Evolutionary conservation across 805 yeast genomes (phyloP).

Genomic region (Blastobotrys parvus): DNA sequence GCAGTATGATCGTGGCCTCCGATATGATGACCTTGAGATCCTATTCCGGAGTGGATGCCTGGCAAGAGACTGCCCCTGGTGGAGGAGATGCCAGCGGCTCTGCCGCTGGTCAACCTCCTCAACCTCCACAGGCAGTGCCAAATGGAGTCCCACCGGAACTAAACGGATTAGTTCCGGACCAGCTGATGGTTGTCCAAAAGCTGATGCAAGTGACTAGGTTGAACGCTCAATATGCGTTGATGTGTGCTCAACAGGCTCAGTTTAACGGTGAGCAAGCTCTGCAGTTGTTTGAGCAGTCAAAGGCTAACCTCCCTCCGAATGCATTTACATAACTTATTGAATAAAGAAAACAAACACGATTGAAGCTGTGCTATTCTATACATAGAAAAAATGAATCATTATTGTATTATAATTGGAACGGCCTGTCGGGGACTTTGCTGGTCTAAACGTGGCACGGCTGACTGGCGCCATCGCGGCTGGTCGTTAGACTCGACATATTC

Average conservation of each 20-base stretch:
- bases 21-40: constrained; percentile 69
- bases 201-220: constrained; percentile 66
- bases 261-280: constrained; percentile 72
- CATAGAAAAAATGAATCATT: no score
- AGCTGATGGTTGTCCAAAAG: constrained; percentile 56
- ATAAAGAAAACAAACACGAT: no score
- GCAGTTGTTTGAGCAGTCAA: constrained; percentile 60
- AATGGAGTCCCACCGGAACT: constrained; percentile 14
- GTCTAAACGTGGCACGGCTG: background rate
- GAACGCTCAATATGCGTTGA: constrained; percentile 67
- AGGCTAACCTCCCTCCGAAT: constrained; percentile 48
- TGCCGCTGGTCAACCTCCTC: constrained; percentile 8
- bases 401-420: no score
- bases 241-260: constrained; percentile 80
- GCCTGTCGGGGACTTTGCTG: no score
- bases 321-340: no score
- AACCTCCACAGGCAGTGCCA: constrained; percentile 8
- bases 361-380: no score
- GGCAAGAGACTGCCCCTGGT: constrained; percentile 37
- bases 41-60: constrained; percentile 45
- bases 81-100: no score
- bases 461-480: background rate
- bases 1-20: constrained; percentile 74
- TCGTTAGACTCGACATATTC: background rate
- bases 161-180: constrained; percentile 40